phyloP scores from a whole-genome alignment of 305 asterid genomes.

The Fraxinus floribunda region DNA sequence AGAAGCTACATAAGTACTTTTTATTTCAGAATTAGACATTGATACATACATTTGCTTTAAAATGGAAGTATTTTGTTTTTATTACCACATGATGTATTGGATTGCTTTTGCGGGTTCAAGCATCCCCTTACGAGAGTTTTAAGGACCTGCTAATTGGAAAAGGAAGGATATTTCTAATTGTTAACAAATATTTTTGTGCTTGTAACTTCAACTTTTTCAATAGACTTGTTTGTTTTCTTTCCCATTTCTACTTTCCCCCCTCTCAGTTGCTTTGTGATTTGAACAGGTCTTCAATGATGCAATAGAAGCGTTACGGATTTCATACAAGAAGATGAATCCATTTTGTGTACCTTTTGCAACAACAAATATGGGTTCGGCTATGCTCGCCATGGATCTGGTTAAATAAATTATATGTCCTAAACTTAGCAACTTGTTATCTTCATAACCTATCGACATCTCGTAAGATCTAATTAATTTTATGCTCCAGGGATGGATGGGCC shows the following conservation, averaged over 20 bases:
- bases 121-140: not conserved
- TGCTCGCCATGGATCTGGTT: slow-evolving; percentile 97
- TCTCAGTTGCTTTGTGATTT: slow-evolving; percentile 27
- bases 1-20: not conserved
- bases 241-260: not conserved
- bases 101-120: not conserved
- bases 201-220: slow-evolving; percentile 2
- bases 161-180: not conserved
- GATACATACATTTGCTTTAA: not conserved
- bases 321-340: slow-evolving; percentile 95
- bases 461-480: slow-evolving; percentile 11
- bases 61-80: not conserved
- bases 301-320: slow-evolving; percentile 78
- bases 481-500: slow-evolving; percentile 60
- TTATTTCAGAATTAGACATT: not conserved
- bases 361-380: slow-evolving; percentile 95
- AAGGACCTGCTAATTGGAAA: not conserved
- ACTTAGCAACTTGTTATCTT: not conserved
- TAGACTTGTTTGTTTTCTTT: not conserved
- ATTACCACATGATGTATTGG: not conserved
- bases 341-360: slow-evolving; percentile 90
- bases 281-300: slow-evolving; percentile 85
- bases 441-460: slow-evolving; percentile 1
- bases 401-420: slow-evolving; percentile 3
- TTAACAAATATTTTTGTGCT: slow-evolving; percentile 3